Base-by-base conservation (phyloP, 495 filamentous ascomycete genomes). In the Lasiosphaeria hispida region DNA sequence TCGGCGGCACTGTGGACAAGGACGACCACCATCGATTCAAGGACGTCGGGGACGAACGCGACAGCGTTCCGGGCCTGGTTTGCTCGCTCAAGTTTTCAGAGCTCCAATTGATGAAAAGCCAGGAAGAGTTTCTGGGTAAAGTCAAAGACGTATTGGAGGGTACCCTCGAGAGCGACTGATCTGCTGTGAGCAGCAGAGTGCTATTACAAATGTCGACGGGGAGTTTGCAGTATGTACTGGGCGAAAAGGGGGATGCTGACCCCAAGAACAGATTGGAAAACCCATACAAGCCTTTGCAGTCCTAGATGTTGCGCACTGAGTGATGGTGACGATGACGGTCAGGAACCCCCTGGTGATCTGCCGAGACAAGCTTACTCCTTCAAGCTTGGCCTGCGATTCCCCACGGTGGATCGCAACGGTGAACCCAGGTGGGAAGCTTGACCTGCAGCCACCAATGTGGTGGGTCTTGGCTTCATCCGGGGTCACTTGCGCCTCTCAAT, bases 21-120 rank as follows among this genome's bases (percentile, higher is more conserved):
- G 38, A 55, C 14, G 55, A 57, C 1, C 43, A 48, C 4, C 60
- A 62, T 37, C 10, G 54, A 53, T 55, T 62, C 39, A 48, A 49
- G 42, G 54, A 50, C 34, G 60, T 62, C 9, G 55, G 55, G 8
- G n/a, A 7, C 23, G 23, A 34, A 11, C 4, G n/a, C 8, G 35
- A 10, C 3, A 3, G 19, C 3, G 54, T 62, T 7, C 60, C 60
- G 6, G 42, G 14, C 0, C 38, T 62, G 4, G 7, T 57, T 1
- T 38, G 36, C 30, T 53, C 54, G 5, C 23, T 30, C 23, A 30
- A 30, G 23, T 30, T 30, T 5, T 30, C 23, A 30, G 23, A 30
- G 23, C 23, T 30, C 23, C 23, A 30, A 2, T 30, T 30, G 23
- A 30, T 30, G 23, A 5, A 30, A 30, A 5, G 23, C 23, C 23